Evolutionary conservation across 208 protist species (phyloP), one percentile per base, ranked within the genome.

Genomic region (Leishmania martiniquensis): DNA sequence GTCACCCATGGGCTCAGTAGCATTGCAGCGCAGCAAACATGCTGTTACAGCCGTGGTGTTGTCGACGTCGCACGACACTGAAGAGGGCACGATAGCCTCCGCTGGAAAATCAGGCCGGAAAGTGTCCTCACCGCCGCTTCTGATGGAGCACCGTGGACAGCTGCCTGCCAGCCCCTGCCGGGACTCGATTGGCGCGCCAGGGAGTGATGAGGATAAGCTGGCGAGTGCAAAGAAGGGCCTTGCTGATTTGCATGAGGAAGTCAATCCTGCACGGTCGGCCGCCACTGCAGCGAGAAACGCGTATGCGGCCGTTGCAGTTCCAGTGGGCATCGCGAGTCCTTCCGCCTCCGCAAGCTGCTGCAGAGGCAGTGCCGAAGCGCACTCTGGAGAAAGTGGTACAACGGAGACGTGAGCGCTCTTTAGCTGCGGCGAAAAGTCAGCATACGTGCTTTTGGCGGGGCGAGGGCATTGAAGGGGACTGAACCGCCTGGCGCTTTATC

Each of bases 91-190:
- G 12, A 34, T 37, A 34, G 7, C 62, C 29, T 29, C 12, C 22
- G 62, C 62, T 6, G 32, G 39, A 12, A 34, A 2, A 34, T 67
- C 9, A 34, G n/a, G 22, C 13, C 62, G 62, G 62, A 42, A 4
- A 34, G 44, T 47, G 62, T 6, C 37, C 62, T 32, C 13, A 13
- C 62, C 22, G 9, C 44, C 62, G 62, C 47, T 62, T 42, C 60
- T 1, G 9, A 81, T 9, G 13, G 34, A 45, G 68, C 67, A 81
- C 39, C 81, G 76, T 7, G 65, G 69, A 39, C 80, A 74, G 29
- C 73, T 57, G 1, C 42, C 66, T 6, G 55, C 52, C 45, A 60
- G 13, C 12, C 32, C 32, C 22, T 29, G 5, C 74, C 32, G 63
- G 63, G 49, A 9, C 63, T 20, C 17, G 3, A 59, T n/a, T 22